phyloP scores from a whole-genome alignment of 495 filamentous ascomycete species.

The Penicillium taxi region DNA sequence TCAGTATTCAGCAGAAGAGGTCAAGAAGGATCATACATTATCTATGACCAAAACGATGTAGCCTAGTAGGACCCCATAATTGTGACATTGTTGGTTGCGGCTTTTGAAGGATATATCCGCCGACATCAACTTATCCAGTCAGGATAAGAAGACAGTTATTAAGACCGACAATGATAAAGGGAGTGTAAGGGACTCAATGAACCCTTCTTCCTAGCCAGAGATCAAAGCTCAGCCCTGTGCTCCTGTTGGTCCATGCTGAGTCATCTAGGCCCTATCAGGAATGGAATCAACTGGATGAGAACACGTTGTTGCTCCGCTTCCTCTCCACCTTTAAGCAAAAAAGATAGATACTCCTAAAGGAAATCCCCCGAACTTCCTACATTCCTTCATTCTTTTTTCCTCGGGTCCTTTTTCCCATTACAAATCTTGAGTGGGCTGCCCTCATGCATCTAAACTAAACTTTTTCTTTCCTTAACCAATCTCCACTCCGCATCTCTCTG shows the following conservation, averaged over 20 bases:
- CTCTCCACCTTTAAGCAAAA: slow-evolving; percentile 10
- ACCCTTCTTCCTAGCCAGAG: too few species aligned
- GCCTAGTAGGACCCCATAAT: slow-evolving; percentile 25
- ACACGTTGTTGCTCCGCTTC: slow-evolving; percentile 32
- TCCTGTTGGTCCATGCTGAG: too few species aligned
- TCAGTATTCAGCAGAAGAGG: too few species aligned
- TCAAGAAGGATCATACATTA: slow-evolving; percentile 14
- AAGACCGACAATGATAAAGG: too few species aligned
- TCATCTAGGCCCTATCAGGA: slow-evolving; percentile 12
- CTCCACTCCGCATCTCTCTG: slow-evolving; percentile 13
- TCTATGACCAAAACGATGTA: slow-evolving; percentile 18
- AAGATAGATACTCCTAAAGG: slow-evolving; percentile 1
- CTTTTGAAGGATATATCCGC: too few species aligned
- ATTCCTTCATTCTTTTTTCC: too few species aligned
- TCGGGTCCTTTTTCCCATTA: slow-evolving; percentile 1
- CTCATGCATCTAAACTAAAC: slow-evolving; percentile 14
- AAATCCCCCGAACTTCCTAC: too few species aligned
- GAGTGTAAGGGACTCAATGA: too few species aligned
- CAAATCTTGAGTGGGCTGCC: slow-evolving; percentile 7
- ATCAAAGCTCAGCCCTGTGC: slow-evolving; percentile 17
- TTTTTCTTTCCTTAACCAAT: slow-evolving; percentile 17
- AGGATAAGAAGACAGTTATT: too few species aligned
- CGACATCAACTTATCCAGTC: too few species aligned
- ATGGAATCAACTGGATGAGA: slow-evolving; percentile 24
- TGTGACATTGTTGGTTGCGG: too few species aligned